A percentile compares a stretch with the other conserved stretches of the same genome.
These are phyloP conservation scores for Purpureocillium lavendulum DNA, from an alignment of 2,329 filamentous ascomycete genomes.

Conservation along the genomic window DNA sequence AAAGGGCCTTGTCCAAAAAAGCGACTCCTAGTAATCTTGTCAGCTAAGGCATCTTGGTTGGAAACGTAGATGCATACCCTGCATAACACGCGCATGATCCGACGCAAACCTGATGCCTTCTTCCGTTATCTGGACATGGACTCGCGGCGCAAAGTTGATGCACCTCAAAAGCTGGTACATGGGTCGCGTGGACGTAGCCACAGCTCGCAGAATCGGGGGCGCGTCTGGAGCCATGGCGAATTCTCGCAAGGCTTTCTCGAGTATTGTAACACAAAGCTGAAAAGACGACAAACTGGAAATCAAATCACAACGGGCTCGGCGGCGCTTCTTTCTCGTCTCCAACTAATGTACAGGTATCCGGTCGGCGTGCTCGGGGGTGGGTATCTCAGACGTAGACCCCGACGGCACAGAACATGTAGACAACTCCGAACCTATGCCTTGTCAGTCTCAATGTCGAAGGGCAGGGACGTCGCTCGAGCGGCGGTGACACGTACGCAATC, in stretches of 20 bases:
- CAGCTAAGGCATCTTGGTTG: neutral
- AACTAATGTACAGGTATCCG: slow-evolving; percentile 28
- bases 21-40: slow-evolving; percentile 36
- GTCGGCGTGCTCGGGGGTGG: slow-evolving; percentile 21
- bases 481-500: slow-evolving; percentile 62
- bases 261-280: slow-evolving; percentile 6
- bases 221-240: slow-evolving; percentile 21
- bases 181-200: slow-evolving; percentile 69
- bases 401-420: slow-evolving; percentile 98
- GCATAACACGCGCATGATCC: slow-evolving; percentile 84
- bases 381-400: slow-evolving; percentile 89
- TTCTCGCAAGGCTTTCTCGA: neutral
- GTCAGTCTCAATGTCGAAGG: too few relatives aligned
- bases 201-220: slow-evolving; percentile 59
- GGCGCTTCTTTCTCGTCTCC: slow-evolving; percentile 21
- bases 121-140: slow-evolving; percentile 65
- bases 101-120: slow-evolving; percentile 82
- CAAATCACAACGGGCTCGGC: slow-evolving; percentile 16
- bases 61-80: slow-evolving; percentile 51
- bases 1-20: slow-evolving; percentile 82
- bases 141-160: slow-evolving; percentile 51
- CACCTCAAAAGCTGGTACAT: slow-evolving; percentile 55
- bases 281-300: slow-evolving; percentile 10
- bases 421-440: slow-evolving; percentile 68
- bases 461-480: too few relatives aligned